Evolutionary conservation across 2,329 filamentous ascomycete genomes (phyloP).

Genomic region (Colletotrichum shisoi): DNA sequence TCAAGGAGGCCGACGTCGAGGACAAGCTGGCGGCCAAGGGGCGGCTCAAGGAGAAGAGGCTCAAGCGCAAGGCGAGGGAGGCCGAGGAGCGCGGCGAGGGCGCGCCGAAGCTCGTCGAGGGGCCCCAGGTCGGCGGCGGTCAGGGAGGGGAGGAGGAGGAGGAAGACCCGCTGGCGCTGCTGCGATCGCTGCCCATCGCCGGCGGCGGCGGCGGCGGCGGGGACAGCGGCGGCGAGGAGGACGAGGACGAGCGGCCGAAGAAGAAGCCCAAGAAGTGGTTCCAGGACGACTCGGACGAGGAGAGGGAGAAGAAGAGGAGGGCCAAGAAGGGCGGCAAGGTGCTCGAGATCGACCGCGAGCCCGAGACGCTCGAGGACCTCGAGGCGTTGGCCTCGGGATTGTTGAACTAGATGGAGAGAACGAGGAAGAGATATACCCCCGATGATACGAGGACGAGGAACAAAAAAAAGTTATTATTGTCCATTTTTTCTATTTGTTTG

Average conservation of each 20-base stretch:
- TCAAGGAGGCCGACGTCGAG: constrained; percentile 76
- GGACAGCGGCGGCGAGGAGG: constrained; percentile 49
- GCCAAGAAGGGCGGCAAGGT: constrained; percentile 62
- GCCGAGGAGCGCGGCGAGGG: constrained; percentile 57
- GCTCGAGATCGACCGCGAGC: constrained; percentile 70
- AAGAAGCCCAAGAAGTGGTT: constrained; percentile 84
- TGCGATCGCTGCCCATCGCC: constrained; percentile 65
- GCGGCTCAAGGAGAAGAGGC: constrained; percentile 77
- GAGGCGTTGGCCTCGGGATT: constrained; percentile 79
- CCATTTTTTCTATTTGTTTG: too few relatives aligned
- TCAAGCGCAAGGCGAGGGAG: constrained; percentile 75
- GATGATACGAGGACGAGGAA: background rate
- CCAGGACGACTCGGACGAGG: constrained; percentile 66
- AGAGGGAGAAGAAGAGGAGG: constrained; percentile 50
- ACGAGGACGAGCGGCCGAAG: constrained; percentile 51
- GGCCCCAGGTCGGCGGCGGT: constrained; percentile 46
- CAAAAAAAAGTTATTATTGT: background rate
- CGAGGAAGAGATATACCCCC: constrained; percentile 48
- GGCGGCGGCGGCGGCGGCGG: constrained; percentile 52
- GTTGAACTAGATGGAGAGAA: constrained; percentile 57
- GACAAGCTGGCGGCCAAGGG: constrained; percentile 87
- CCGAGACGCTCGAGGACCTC: constrained; percentile 80
- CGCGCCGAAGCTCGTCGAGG: constrained; percentile 9
- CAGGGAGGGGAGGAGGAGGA: constrained; percentile 47
- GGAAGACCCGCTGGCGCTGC: constrained; percentile 64